These are phyloP conservation scores for Podaxis sp. DNA, from an alignment of 768 basidiomycete genomes.

Conservation along the genomic window DNA sequence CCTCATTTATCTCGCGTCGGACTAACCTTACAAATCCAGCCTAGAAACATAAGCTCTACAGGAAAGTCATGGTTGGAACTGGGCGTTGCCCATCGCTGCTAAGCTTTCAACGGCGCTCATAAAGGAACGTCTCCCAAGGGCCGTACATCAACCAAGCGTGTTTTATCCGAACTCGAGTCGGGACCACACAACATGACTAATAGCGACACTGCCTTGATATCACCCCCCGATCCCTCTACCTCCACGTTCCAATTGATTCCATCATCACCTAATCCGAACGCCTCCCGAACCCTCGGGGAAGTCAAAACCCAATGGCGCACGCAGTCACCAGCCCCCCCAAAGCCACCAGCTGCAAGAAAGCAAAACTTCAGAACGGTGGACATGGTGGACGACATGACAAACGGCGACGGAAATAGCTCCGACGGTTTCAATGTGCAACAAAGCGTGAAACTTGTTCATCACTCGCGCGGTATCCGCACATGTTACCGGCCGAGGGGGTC, in stretches of 20 bases:
- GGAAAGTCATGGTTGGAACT: too few relatives aligned
- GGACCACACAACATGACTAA: slow-evolving; percentile 23
- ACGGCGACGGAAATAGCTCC: slow-evolving; percentile 20
- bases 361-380: slow-evolving; percentile 29
- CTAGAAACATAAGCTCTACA: slow-evolving; percentile 40
- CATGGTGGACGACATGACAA: slow-evolving; percentile 27
- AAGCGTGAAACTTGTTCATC: slow-evolving; percentile 12
- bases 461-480: slow-evolving; percentile 14
- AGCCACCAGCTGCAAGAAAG: slow-evolving; percentile 49
- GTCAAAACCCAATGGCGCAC: slow-evolving; percentile 34
- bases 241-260: slow-evolving; percentile 73
- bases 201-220: slow-evolving; percentile 21
- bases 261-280: slow-evolving; percentile 31
- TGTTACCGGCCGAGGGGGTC: slow-evolving; percentile 18
- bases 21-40: too few relatives aligned
- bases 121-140: neutral
- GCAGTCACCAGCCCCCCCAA: slow-evolving; percentile 24
- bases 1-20: too few relatives aligned
- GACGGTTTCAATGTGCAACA: neutral
- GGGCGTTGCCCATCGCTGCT: neutral
- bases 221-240: slow-evolving; percentile 30
- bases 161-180: slow-evolving; percentile 34
- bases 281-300: slow-evolving; percentile 23
- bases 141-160: slow-evolving; percentile 43
- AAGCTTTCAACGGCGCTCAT: slow-evolving; percentile 12